phyloP scores from a whole-genome alignment of 225 moss, liverwort and hornwort genomes.

The Sphagnum contortum region DNA sequence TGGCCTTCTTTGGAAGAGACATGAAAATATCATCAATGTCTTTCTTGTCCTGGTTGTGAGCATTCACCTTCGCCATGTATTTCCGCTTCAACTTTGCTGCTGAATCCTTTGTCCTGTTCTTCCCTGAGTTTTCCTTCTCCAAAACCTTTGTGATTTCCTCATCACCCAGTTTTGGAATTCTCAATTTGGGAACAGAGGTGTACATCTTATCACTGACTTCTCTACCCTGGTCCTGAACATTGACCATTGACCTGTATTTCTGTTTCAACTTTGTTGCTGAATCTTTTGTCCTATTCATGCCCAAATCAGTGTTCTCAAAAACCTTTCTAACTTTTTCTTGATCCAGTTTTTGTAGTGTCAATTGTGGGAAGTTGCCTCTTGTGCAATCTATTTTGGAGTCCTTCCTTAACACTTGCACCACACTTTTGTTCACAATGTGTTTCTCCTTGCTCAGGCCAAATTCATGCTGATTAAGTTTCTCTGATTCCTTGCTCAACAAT shows the following conservation, averaged over 20 bases:
- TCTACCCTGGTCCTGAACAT: slow-evolving; percentile 14
- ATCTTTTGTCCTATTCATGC: neutral
- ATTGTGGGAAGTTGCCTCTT: slow-evolving; percentile 5
- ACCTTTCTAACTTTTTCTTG: too few relatives aligned
- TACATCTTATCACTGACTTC: slow-evolving; percentile 1
- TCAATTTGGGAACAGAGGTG: neutral
- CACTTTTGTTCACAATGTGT: neutral
- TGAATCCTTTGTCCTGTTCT: slow-evolving; percentile 5
- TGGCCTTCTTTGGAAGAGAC: slow-evolving; percentile 17
- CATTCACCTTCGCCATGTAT: neutral
- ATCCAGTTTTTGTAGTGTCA: slow-evolving; percentile 1
- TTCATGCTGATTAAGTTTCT: slow-evolving; percentile 7
- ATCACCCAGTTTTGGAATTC: slow-evolving; percentile 7
- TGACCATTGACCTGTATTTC: slow-evolving; percentile 1
- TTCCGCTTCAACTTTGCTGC: slow-evolving; percentile 3
- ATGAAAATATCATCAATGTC: slow-evolving; percentile 3
- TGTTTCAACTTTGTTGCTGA: slow-evolving; percentile 4
- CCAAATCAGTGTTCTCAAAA: slow-evolving; percentile 9
- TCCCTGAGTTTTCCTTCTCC: slow-evolving; percentile 10
- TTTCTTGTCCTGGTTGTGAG: neutral
- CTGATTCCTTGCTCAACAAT: slow-evolving; percentile 4
- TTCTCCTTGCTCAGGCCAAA: slow-evolving; percentile 4
- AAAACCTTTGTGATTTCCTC: slow-evolving; percentile 6
- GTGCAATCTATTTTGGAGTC: slow-evolving; percentile 7
- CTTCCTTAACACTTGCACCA: neutral